These are phyloP conservation scores for Talaromyces sp. DNA, from an alignment of 2,329 filamentous ascomycete genomes.

Conservation along the genomic window DNA sequence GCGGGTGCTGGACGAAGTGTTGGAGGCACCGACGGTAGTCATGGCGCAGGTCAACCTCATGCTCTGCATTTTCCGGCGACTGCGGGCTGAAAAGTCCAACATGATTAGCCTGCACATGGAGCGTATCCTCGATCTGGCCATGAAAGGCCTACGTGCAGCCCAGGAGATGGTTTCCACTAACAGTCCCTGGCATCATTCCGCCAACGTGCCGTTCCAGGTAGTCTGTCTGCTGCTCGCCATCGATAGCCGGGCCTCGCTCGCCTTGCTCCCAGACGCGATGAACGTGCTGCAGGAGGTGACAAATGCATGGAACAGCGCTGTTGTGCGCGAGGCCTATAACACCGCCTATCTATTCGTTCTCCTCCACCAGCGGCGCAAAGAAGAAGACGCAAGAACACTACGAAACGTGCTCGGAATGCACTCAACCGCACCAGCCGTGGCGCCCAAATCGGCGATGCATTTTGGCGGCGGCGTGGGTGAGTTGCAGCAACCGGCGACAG, in stretches of 20 bases:
- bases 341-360: constrained; percentile 51
- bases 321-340: constrained; percentile 49
- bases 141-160: constrained; percentile 43
- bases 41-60: constrained; percentile 51
- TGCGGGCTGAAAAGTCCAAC: constrained; percentile 46
- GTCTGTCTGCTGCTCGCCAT: constrained; percentile 52
- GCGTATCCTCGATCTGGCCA: constrained; percentile 42
- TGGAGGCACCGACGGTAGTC: constrained; percentile 39
- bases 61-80: constrained; percentile 50
- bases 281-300: constrained; percentile 39
- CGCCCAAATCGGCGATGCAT: constrained; percentile 1
- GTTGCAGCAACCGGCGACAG: constrained; percentile 18
- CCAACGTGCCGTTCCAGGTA: constrained; percentile 55
- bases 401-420: constrained; percentile 33
- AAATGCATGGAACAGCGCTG: constrained; percentile 40
- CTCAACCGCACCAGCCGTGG: constrained; percentile 20
- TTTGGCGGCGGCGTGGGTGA: background rate
- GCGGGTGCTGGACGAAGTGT: constrained; percentile 35
- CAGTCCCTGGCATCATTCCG: constrained; percentile 54
- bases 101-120: constrained; percentile 41
- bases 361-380: constrained; percentile 45
- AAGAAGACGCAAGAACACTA: constrained; percentile 37
- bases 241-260: constrained; percentile 46
- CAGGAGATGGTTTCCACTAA: constrained; percentile 39
- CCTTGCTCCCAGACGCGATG: constrained; percentile 48